These are phyloP conservation scores for Chalciporus piperatoides DNA, from an alignment of 1,284 basidiomycete species.

Conservation along the genomic window DNA sequence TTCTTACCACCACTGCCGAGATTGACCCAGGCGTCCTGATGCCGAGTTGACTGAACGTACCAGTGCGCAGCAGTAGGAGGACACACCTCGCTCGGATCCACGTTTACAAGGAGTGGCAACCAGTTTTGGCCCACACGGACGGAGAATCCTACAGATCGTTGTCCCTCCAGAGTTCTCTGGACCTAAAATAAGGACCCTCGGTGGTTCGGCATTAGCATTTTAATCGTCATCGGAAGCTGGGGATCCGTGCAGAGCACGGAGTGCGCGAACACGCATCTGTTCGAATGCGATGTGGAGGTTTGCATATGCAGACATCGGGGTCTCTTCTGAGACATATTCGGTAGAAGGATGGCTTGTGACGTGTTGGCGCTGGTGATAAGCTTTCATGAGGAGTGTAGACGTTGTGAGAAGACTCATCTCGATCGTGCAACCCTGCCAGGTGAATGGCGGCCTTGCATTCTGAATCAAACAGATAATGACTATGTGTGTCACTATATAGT, in stretches of 20 bases:
- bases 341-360: slow-evolving; percentile 82
- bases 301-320: slow-evolving; percentile 82
- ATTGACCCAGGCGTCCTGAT: slow-evolving; percentile 85
- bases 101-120: slow-evolving; percentile 80
- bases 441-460: slow-evolving; percentile 88
- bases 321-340: slow-evolving; percentile 94
- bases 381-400: neutral
- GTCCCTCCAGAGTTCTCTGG: slow-evolving; percentile 95
- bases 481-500: no score
- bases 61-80: neutral
- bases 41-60: slow-evolving; percentile 7
- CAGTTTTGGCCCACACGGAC: slow-evolving; percentile 80
- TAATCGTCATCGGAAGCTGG: slow-evolving; percentile 47
- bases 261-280: slow-evolving; percentile 85
- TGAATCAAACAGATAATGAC: slow-evolving; percentile 64
- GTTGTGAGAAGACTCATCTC: slow-evolving; percentile 64
- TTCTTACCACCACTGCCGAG: slow-evolving; percentile 71
- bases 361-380: slow-evolving; percentile 37
- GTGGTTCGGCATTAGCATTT: slow-evolving; percentile 58
- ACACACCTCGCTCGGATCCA: slow-evolving; percentile 85
- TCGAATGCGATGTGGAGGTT: slow-evolving; percentile 93
- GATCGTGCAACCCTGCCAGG: slow-evolving; percentile 83
- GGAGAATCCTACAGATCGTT: slow-evolving; percentile 84
- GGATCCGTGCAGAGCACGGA: slow-evolving; percentile 54
- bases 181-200: slow-evolving; percentile 87